Percentiles rank a stretch among this genome's conserved stretches.
phyloP scores from a whole-genome alignment of 768 basidiomycete genomes.

The Rubroboletus pulcherrimus region DNA sequence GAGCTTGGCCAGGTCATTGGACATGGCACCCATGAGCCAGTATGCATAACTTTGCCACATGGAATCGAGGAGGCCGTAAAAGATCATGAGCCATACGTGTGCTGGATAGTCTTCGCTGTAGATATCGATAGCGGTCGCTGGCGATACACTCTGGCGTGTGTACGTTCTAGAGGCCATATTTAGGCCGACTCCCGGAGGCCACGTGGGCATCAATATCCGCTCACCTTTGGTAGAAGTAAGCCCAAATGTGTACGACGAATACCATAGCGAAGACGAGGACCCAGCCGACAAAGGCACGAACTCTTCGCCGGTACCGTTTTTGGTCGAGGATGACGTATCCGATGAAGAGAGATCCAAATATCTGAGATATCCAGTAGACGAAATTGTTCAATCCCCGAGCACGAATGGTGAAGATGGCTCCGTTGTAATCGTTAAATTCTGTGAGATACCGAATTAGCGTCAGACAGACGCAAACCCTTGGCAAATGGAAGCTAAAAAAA shows the following conservation, averaged over 20 bases:
- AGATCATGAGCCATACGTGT: slow-evolving; percentile 61
- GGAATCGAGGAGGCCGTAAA: slow-evolving; percentile 74
- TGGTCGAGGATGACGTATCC: slow-evolving; percentile 64
- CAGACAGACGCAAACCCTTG: background rate
- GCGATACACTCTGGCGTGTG: slow-evolving; percentile 49
- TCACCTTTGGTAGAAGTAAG: slow-evolving; percentile 72
- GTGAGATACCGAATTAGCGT: slow-evolving; percentile 9
- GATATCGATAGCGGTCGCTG: slow-evolving; percentile 51
- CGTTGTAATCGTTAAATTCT: slow-evolving; percentile 85
- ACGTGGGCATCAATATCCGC: slow-evolving; percentile 9
- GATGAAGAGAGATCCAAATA: slow-evolving; percentile 70
- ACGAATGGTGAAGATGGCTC: slow-evolving; percentile 73
- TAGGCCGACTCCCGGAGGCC: background rate
- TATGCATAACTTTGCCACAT: slow-evolving; percentile 86
- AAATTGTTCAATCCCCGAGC: slow-evolving; percentile 77
- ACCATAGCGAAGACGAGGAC: slow-evolving; percentile 57
- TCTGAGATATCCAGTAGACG: slow-evolving; percentile 77
- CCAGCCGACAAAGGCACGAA: slow-evolving; percentile 74
- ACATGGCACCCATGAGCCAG: slow-evolving; percentile 87
- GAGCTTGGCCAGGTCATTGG: slow-evolving; percentile 74
- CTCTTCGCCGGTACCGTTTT: slow-evolving; percentile 50
- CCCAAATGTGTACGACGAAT: slow-evolving; percentile 73
- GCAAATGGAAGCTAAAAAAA: slow-evolving; percentile 3
- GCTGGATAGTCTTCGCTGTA: slow-evolving; percentile 51
- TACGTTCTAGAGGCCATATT: slow-evolving; percentile 34